A percentile compares a stretch with the other conserved stretches of the same genome.
Conservation (phyloP, 805 yeast genomes). For the Suhomyces sp. region DNA sequence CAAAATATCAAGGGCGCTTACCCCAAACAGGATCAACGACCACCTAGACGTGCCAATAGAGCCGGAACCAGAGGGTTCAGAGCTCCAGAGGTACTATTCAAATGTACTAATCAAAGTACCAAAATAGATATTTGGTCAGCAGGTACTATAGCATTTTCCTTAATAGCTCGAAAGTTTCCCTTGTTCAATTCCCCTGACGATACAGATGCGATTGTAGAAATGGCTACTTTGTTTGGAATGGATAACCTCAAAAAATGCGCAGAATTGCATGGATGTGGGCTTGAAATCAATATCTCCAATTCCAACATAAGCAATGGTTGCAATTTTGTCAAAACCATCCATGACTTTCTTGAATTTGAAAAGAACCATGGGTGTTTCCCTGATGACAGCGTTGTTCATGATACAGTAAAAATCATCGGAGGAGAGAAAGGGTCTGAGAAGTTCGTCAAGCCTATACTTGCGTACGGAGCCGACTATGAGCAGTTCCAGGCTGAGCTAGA, state of each 20-base stretch:
- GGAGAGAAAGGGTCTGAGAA: constrained; percentile 36
- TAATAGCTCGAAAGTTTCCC: constrained; percentile 80
- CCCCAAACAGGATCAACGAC: constrained; percentile 82
- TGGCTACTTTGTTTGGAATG: constrained; percentile 77
- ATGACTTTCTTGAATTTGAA: constrained; percentile 37
- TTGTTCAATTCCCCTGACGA: constrained; percentile 94
- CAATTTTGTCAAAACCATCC: constrained; percentile 30
- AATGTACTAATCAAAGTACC: constrained; percentile 78
- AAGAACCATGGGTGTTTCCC: constrained; percentile 61
- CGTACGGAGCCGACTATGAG: constrained; percentile 15
- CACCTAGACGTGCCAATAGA: constrained; percentile 89
- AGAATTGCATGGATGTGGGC: constrained; percentile 80
- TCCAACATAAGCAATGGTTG: constrained; percentile 22
- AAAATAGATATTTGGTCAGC: constrained; percentile 91
- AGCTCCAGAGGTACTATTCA: constrained; percentile 89
- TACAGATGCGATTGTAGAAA: constrained; percentile 83
- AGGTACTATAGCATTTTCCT: constrained; percentile 80
- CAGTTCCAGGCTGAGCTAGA: constrained; percentile 18
- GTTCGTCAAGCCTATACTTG: constrained; percentile 23
- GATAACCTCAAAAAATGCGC: constrained; percentile 74
- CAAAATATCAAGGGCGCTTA: constrained; percentile 51
- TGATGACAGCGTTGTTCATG: constrained; percentile 67
- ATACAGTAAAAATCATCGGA: constrained; percentile 49
- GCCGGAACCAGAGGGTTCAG: constrained; percentile 96
- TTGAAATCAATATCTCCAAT: constrained; percentile 48